Evolutionary conservation across 2,329 filamentous ascomycete genomes (phyloP).

Genomic region (Bipolaris cookei): DNA sequence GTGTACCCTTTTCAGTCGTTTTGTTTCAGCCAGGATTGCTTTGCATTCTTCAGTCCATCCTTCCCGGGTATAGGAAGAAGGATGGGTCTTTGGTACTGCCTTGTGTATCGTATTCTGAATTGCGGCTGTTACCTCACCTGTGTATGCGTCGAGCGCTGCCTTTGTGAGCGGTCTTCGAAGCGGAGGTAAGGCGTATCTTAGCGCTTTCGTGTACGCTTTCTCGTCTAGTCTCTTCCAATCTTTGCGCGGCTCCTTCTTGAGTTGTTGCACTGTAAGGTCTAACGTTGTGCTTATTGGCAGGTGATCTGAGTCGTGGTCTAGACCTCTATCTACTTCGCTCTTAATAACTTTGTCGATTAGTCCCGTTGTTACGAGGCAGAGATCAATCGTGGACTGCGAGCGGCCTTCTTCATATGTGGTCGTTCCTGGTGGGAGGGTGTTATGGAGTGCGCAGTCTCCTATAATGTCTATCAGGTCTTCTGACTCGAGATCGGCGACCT

Average conservation of each 20-base stretch:
- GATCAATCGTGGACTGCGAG: no score
- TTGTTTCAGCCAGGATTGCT: constrained; percentile 17
- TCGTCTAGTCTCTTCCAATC: no score
- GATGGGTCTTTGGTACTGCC: constrained; percentile 10
- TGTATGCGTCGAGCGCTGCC: constrained; percentile 16
- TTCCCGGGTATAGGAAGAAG: neutral
- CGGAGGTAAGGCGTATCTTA: no score
- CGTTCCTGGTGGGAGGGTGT: no score
- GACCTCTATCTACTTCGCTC: constrained; percentile 12
- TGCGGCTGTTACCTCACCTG: constrained; percentile 13
- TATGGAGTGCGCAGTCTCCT: no score
- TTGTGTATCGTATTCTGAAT: constrained; percentile 14
- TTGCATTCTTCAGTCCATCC: constrained; percentile 21
- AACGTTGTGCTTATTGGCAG: constrained; percentile 27
- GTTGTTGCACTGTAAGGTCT: constrained; percentile 13
- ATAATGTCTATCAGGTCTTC: no score
- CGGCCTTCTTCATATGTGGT: no score
- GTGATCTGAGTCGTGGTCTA: constrained; percentile 31
- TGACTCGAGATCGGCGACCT: no score
- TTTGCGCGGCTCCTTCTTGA: neutral
- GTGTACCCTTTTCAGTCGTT: constrained; percentile 22
- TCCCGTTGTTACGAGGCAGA: constrained; percentile 14
- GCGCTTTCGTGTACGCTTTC: no score
- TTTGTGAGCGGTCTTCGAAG: no score
- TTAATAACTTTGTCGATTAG: constrained; percentile 19